These are phyloP conservation scores for Trichoderma gracile DNA, from an alignment of 2,329 filamentous ascomycete genomes.

Conservation along the genomic window DNA sequence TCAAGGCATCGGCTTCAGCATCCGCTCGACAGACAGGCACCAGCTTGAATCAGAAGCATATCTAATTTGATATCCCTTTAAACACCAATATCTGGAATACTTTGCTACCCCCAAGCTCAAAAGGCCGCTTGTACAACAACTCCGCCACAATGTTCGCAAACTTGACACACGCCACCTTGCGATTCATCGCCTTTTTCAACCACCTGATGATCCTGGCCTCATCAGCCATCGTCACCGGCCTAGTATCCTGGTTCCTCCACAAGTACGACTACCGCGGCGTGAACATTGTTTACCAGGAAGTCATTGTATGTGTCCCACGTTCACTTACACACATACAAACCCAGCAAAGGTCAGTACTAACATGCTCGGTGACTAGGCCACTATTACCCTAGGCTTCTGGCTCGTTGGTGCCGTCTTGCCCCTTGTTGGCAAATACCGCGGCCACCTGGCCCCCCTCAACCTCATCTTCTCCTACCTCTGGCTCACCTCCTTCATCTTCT, in stretches of 20 bases:
- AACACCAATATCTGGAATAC: neutral
- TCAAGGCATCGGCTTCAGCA: constrained; percentile 4
- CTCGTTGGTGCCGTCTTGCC: constrained; percentile 29
- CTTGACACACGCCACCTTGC: constrained; percentile 18
- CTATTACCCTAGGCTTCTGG: constrained; percentile 31
- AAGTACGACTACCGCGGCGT: constrained; percentile 24
- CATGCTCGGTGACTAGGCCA: constrained; percentile 25
- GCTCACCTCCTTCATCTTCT: constrained; percentile 35
- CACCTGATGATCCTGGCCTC: constrained; percentile 32
- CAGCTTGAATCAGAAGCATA: neutral
- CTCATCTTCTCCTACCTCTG: constrained; percentile 34
- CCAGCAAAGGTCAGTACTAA: too few species aligned
- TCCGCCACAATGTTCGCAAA: constrained; percentile 19
- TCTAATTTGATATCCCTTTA: neutral
- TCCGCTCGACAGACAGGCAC: constrained; percentile 2
- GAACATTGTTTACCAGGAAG: constrained; percentile 32
- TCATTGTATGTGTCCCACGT: constrained; percentile 29
- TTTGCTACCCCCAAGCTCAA: neutral
- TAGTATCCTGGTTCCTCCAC: constrained; percentile 32
- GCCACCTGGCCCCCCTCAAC: constrained; percentile 31
- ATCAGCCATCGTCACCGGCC: constrained; percentile 31
- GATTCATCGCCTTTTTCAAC: constrained; percentile 27
- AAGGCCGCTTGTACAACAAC: neutral
- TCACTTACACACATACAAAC: neutral
- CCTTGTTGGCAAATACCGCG: constrained; percentile 28